Percentiles rank a stretch among this genome's conserved stretches.
phyloP scores from a whole-genome alignment of 345 rosid genomes.

The Aethionema arabicum region DNA sequence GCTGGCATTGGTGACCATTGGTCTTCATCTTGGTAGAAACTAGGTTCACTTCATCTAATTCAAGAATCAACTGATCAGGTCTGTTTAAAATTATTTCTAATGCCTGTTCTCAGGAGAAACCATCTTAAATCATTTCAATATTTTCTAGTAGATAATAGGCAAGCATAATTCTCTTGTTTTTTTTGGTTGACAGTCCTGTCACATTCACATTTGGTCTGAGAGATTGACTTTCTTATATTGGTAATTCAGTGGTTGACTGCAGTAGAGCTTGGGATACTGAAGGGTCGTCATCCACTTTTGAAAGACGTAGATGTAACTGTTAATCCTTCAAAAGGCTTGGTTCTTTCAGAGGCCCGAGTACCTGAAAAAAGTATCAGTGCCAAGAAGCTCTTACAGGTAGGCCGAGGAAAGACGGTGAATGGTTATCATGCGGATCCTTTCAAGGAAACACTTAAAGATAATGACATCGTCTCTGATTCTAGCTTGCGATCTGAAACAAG shows the following conservation, averaged over 20 bases:
- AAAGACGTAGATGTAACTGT: slow-evolving; percentile 77
- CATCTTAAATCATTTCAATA: slow-evolving; percentile 2
- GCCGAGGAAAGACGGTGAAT: slow-evolving; percentile 41
- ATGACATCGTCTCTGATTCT: slow-evolving; percentile 30
- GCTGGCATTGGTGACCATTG: slow-evolving; percentile 11
- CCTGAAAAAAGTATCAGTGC: slow-evolving; percentile 37
- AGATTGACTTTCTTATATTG: slow-evolving; percentile 26
- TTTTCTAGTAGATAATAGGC: slow-evolving; percentile 1
- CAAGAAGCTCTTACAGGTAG: slow-evolving; percentile 48
- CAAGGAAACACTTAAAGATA: slow-evolving; percentile 38
- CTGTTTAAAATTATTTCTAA: neutral
- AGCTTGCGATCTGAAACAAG: slow-evolving; percentile 37
- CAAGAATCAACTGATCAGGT: neutral
- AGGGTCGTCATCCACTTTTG: slow-evolving; percentile 96
- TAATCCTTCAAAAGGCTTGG: slow-evolving; percentile 62
- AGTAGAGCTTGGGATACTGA: slow-evolving; percentile 91
- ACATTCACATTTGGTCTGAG: slow-evolving; percentile 12
- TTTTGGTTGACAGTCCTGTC: slow-evolving; percentile 8
- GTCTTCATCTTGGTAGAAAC: slow-evolving; percentile 4
- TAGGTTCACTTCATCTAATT: slow-evolving; percentile 19
- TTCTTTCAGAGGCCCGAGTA: slow-evolving; percentile 46
- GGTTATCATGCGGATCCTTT: slow-evolving; percentile 42
- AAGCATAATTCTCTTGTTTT: slow-evolving; percentile 12
- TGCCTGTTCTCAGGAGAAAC: neutral
- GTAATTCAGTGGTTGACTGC: slow-evolving; percentile 83